These are phyloP conservation scores for Akebia trifoliata DNA, from an alignment of 164 flowering plant genomes.

Conservation along the genomic window DNA sequence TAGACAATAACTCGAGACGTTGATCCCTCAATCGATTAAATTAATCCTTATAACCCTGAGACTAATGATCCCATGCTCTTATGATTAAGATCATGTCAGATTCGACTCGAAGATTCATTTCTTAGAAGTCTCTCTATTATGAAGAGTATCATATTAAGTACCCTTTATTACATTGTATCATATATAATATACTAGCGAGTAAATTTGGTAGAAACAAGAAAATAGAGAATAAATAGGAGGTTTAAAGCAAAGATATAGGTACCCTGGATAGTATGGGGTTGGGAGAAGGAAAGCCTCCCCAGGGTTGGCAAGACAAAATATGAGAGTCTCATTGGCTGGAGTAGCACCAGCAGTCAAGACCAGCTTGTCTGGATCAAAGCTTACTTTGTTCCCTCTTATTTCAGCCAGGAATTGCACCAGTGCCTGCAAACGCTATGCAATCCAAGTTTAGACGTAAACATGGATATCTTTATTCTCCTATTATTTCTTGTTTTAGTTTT, in stretches of 20 bases:
- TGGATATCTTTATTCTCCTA: no score
- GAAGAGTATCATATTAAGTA: no score
- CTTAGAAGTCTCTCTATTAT: no score
- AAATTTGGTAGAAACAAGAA: background rate
- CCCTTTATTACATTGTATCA: no score
- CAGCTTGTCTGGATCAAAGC: constrained; percentile 52
- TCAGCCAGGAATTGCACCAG: constrained; percentile 66
- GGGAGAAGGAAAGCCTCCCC: constrained; percentile 90
- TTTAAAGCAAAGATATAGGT: background rate
- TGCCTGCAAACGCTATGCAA: constrained; percentile 38
- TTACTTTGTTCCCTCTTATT: constrained; percentile 63
- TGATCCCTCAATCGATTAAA: no score
- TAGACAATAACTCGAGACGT: no score
- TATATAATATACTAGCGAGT: no score
- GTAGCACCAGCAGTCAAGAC: constrained; percentile 93
- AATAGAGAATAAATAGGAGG: background rate
- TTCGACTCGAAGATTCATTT: no score
- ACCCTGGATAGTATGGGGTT: constrained; percentile 95
- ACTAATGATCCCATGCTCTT: no score
- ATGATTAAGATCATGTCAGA: no score
- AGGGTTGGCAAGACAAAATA: constrained; percentile 73
- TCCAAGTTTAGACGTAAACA: no score
- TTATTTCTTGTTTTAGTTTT: background rate
- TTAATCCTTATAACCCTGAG: no score
- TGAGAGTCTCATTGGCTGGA: constrained; percentile 80